Conservation (phyloP, 768 basidiomycete species). For the Aureoboletus auriporus region DNA sequence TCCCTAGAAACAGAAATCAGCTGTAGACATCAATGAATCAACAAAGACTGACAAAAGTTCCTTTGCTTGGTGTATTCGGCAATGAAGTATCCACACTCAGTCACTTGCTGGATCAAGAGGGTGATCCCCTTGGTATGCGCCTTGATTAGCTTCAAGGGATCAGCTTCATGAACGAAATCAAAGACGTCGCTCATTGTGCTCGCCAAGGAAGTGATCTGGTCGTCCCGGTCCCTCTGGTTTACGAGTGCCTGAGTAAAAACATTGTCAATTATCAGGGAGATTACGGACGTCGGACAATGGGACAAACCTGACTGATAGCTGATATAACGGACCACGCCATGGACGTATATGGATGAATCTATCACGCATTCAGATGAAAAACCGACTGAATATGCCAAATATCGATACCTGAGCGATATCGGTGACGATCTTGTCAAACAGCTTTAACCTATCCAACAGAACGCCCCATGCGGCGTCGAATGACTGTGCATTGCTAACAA, state of each 20-base stretch:
- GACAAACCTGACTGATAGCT: neutral
- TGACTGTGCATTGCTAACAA: neutral
- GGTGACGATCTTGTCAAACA: neutral
- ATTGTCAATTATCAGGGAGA: neutral
- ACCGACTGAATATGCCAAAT: neutral
- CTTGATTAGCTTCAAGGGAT: neutral
- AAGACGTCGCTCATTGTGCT: neutral
- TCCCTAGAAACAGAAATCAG: neutral
- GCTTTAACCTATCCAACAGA: neutral
- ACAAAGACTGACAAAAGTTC: neutral
- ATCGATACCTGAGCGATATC: neutral
- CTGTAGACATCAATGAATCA: neutral
- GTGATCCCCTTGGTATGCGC: neutral
- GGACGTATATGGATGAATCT: conserved; percentile 7
- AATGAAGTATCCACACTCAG: neutral
- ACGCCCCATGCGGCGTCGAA: neutral
- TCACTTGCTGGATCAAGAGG: neutral
- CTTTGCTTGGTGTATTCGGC: neutral
- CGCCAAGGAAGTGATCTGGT: neutral
- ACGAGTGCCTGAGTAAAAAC: neutral
- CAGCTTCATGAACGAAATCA: neutral
- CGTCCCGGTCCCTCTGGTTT: neutral
- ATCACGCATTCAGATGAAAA: neutral
- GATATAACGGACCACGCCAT: conserved; percentile 1
- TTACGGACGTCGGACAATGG: neutral